These are phyloP conservation scores for Candida mattraensis DNA, from an alignment of 805 yeast genomes.

Conservation along the genomic window DNA sequence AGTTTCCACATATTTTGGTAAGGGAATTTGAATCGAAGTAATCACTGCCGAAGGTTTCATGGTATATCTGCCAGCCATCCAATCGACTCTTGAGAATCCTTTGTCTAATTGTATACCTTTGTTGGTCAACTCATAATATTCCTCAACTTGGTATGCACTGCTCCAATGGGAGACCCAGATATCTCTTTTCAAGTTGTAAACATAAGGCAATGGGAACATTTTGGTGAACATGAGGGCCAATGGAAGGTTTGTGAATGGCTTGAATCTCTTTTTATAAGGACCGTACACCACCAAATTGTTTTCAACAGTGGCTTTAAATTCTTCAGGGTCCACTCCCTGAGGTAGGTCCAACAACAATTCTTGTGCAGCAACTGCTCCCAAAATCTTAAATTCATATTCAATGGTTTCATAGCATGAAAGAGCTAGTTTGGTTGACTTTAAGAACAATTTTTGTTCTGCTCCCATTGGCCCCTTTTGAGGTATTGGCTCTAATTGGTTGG, in stretches of 20 bases:
- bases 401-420: slow-evolving; percentile 61
- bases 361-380: slow-evolving; percentile 17
- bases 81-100: slow-evolving; percentile 82
- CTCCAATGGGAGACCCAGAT: slow-evolving; percentile 91
- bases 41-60: slow-evolving; percentile 58
- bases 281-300: slow-evolving; percentile 51
- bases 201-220: slow-evolving; percentile 63
- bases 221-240: slow-evolving; percentile 62
- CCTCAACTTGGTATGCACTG: slow-evolving; percentile 70
- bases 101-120: slow-evolving; percentile 64
- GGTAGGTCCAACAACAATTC: slow-evolving; percentile 17
- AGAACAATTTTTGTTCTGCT: slow-evolving; percentile 59
- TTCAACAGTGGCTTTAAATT: slow-evolving; percentile 27
- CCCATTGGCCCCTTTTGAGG: slow-evolving; percentile 63
- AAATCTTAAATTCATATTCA: slow-evolving; percentile 15
- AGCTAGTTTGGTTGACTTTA: slow-evolving; percentile 52
- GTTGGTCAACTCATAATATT: slow-evolving; percentile 78
- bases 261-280: slow-evolving; percentile 43
- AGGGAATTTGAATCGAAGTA: slow-evolving; percentile 55
- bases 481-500: slow-evolving; percentile 51
- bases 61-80: slow-evolving; percentile 58
- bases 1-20: slow-evolving; percentile 43
- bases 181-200: slow-evolving; percentile 62
- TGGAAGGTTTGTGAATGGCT: slow-evolving; percentile 48
- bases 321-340: slow-evolving; percentile 32